Base-by-base conservation (phyloP, 2,329 filamentous ascomycete species). In the Cladosporium colombiae region DNA sequence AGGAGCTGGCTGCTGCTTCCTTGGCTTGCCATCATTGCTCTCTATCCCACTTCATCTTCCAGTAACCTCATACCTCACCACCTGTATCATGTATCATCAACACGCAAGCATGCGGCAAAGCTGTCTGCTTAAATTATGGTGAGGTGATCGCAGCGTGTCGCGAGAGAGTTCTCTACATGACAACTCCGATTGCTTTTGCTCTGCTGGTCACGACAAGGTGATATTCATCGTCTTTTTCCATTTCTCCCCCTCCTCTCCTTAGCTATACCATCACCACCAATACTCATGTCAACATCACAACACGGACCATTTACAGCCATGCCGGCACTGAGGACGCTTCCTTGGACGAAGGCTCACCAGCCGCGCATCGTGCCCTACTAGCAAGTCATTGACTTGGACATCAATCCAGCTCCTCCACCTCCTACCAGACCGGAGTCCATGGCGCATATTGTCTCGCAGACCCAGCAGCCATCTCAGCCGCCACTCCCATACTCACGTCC, bases 361-460 rank as follows among this genome's bases (percentile, higher is more conserved):
- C 33, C 53, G 10, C 29, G 53, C 18, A 18, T 33, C 18, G 53
- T 57, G n/a, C 53, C 53, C 1, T 57, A 57, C 10, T 31, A 57
- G 53, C 53, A 57, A 11, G 53, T 57, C 10, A 21, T 57, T n/a
- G 13, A 8, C 21, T 25, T 57, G 11, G 53, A 57, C 18, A 21
- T 33, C 6, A n/a, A n/a, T 18, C 53, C 53, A 16, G 53, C 53
- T 23, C 53, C 53, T 57, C 53, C 31, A 35, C 53, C 53, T 35
- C 53, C 31, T 4, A 31, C 21, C 53, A 57, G 33, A 35, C 29
- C 53, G 8, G 10, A n/a, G 3, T 57, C 53, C n/a, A 57, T 57
- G 53, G 53, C 31, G 29, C 53, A 57, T 56, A 13, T 57, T 18
- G 31, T 57, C 4, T 57, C 53, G 18, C 53, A 57, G 21, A 57